Base-by-base conservation (phyloP, 352 stramenopile species). In the Phytopythium cucurbitacearum region DNA sequence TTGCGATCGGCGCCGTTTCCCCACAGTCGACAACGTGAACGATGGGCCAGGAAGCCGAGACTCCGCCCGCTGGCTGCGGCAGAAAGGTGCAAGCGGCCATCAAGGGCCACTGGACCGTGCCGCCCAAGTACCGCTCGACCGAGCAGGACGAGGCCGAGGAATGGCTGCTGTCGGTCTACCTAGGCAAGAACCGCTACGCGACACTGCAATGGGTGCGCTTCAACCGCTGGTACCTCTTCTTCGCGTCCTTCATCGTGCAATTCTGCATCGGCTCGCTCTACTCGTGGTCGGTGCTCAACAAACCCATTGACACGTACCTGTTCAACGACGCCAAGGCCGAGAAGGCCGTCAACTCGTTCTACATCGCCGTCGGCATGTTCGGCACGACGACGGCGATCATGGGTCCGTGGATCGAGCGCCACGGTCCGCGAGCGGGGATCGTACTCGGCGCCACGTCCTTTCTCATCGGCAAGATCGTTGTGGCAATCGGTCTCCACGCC, bases 201-300 rank as follows among this genome's bases (percentile, higher is more conserved):
- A 80, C 63, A 49, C 16, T 71, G 8, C 51, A 57, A 12, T 67
- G 50, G 48, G 43, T 88, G 54, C 64, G 65, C 40, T 88, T 88
- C 57, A 80, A 67, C 41, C 71, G 73, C 48, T 88, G 75, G 76
- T 77, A 79, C 45, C 62, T 87, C 51, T 87, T 87, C 56, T 76
- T 57, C 52, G 74, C 76, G 2, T 62, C 64, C 8, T 89, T 89
- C 59, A 45, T 84, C 40, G 65, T 84, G 49, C 75, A 88, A 56
- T 88, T 88, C 57, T 89, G 77, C 67, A 79, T 85, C 54, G 80
- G 80, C 12, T 86, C 68, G 51, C 66, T 88, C 48, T 91, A 91
- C 65, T 73, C 78, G 34, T 91, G 78, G 78, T 87, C 75, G 13
- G 75, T 88, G 45, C 81, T 89, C 53, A 91, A 91, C 62, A 75